phyloP scores from a whole-genome alignment of 2,329 filamentous ascomycete genomes.

The Talaromyces piceae region DNA sequence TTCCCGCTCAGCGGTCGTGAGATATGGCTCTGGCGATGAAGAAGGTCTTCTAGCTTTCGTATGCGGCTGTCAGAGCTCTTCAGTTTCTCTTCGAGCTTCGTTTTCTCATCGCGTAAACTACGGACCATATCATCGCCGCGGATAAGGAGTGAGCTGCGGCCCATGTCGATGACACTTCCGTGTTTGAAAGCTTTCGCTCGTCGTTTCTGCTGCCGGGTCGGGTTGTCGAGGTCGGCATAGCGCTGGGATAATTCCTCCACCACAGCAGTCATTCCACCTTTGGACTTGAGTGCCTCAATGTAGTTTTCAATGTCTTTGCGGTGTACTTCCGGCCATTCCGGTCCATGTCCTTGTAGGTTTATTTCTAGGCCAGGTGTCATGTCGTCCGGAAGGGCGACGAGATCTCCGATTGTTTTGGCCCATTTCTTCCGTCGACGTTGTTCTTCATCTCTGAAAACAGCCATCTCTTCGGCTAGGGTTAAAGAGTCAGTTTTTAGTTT shows the following conservation, averaged over 20 bases:
- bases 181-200: slow-evolving; percentile 92
- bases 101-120: slow-evolving; percentile 76
- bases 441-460: slow-evolving; percentile 86
- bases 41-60: slow-evolving; percentile 79
- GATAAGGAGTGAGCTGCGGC: slow-evolving; percentile 76
- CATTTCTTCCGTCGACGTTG: slow-evolving; percentile 80
- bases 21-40: slow-evolving; percentile 69
- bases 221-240: slow-evolving; percentile 69
- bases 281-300: slow-evolving; percentile 55
- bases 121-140: slow-evolving; percentile 76
- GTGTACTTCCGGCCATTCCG: slow-evolving; percentile 69
- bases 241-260: slow-evolving; percentile 67
- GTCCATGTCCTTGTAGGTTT: slow-evolving; percentile 71
- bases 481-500: slow-evolving; percentile 84
- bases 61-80: slow-evolving; percentile 85
- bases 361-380: slow-evolving; percentile 74
- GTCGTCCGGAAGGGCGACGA: slow-evolving; percentile 58
- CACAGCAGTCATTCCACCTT: slow-evolving; percentile 59
- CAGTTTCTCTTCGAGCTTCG: slow-evolving; percentile 63
- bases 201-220: slow-evolving; percentile 79
- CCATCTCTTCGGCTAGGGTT: slow-evolving; percentile 85
- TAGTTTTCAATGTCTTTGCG: slow-evolving; percentile 73
- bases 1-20: slow-evolving; percentile 47
- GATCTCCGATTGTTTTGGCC: slow-evolving; percentile 75
- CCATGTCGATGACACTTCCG: slow-evolving; percentile 87